A percentile compares a stretch with the other conserved stretches of the same genome.
Conservation (phyloP, 805 yeast species). For the Teunomyces aglyptinius region DNA sequence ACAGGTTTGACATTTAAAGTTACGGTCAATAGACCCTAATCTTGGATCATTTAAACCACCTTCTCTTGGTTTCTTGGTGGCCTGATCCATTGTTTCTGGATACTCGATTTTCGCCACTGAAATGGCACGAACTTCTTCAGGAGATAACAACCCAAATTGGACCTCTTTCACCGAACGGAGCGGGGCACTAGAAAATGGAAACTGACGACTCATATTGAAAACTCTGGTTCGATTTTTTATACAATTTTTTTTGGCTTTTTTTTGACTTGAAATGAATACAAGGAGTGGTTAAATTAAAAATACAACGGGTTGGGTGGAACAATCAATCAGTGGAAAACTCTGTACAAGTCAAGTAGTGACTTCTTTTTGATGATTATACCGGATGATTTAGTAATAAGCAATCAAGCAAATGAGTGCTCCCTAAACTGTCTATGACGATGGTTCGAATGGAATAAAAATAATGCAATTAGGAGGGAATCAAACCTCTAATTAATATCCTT, state of each 20-base stretch:
- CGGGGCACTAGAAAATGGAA: slow-evolving; percentile 98
- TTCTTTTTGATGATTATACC: not conserved
- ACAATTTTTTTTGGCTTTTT: slow-evolving; percentile 9
- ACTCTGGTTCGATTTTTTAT: slow-evolving; percentile 13
- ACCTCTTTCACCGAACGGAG: slow-evolving; percentile 96
- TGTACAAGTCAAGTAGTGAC: not conserved
- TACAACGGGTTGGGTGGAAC: slow-evolving; percentile 1
- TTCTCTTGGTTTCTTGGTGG: slow-evolving; percentile 90
- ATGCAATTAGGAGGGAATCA: slow-evolving; percentile 2
- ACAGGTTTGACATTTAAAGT: slow-evolving; percentile 97
- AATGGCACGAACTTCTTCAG: slow-evolving; percentile 93
- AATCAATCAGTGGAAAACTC: slow-evolving; percentile 1
- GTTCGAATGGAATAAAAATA: not conserved
- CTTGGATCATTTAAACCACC: slow-evolving; percentile 98
- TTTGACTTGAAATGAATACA: slow-evolving; percentile 3
- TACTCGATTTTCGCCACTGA: slow-evolving; percentile 97
- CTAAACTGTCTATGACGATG: not conserved
- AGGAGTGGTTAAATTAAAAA: slow-evolving; percentile 1
- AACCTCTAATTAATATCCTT: slow-evolving; percentile 4
- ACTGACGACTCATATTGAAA: slow-evolving; percentile 43
- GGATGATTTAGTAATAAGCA: slow-evolving; percentile 13
- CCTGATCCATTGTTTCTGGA: slow-evolving; percentile 99
- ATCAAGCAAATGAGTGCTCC: slow-evolving; percentile 35
- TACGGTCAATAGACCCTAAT: slow-evolving; percentile 94
- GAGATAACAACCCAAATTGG: slow-evolving; percentile 96